Evolutionary conservation across 1,139 yeast genomes (phyloP), one percentile per base, ranked within the genome.

Genomic region (Debaryomyces nepalensis): DNA sequence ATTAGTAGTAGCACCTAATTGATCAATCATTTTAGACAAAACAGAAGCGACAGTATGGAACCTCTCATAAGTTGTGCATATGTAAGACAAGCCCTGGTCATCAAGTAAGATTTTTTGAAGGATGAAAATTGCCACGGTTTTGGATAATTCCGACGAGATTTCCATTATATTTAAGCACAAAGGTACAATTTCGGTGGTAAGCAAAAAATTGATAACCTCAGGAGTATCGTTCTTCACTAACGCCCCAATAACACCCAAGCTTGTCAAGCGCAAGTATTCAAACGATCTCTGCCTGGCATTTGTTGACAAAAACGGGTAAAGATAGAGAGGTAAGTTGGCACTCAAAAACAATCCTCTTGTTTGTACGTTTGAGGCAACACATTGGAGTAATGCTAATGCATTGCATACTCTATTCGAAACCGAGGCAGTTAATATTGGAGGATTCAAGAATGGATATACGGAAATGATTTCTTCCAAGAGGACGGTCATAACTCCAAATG

Each of bases 191-290:
- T 93, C 99, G 0, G 99, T 91, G 9, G 97, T 84, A 36, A 93
- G 73, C 55, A 93, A 70, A 59, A 93, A 93, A 49, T 87, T 86
- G 48, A 93, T 91, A 39, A 93, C 99, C 55, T 93, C 97, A 9
- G 96, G 90, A 2, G 96, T 87, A 59, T 93, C 99, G 62, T 91
- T 91, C 57, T 93, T 93, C 21, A 93, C 99, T 46, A 93, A 71
- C 0, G 99, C 99, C 12, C 99, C 99, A 61, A 93, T 88, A 4
- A 93, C 98, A 26, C 99, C 99, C 47, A 93, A 77, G 44, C 96
- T 87, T 1, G 99, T 93, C 48, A 93, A 75, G 50, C 99, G 76
- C 54, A 93, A 75, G 62, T 93, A 93, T 65, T 93, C 99, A 68
- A 91, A 93, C 9, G 97, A 88, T 52, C 97, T 77, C 53, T 90